phyloP scores from a whole-genome alignment of 176 grass and related monocot genomes.

The Hordeum marinum region DNA sequence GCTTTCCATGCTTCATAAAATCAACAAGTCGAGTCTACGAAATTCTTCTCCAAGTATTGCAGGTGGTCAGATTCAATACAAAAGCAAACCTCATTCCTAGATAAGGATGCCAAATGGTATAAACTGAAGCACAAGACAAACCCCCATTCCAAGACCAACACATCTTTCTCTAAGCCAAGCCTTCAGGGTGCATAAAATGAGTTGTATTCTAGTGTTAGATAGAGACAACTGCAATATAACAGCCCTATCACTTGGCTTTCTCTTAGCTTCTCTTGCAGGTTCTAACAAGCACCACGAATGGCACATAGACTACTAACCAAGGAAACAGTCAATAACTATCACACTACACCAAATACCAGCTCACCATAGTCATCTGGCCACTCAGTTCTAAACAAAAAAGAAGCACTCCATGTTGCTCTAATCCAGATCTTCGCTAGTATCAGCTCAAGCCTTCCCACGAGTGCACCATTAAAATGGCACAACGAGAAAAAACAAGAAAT shows the following conservation, averaged over 20 bases:
- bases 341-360: background rate
- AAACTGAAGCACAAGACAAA: background rate
- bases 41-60: no score
- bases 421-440: background rate
- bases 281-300: background rate
- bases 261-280: background rate
- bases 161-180: background rate
- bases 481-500: background rate
- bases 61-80: background rate
- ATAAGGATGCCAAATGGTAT: background rate
- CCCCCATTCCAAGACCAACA: background rate
- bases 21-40: no score
- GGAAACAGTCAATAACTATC: background rate
- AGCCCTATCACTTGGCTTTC: background rate
- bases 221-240: background rate
- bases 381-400: background rate
- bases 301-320: background rate
- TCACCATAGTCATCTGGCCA: background rate
- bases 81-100: background rate
- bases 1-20: background rate
- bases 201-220: background rate
- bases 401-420: background rate
- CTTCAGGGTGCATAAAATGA: background rate
- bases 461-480: background rate
- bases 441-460: background rate